Conservation (phyloP, 2,329 filamentous ascomycete genomes). For the Ophiosphaerella korrae region DNA sequence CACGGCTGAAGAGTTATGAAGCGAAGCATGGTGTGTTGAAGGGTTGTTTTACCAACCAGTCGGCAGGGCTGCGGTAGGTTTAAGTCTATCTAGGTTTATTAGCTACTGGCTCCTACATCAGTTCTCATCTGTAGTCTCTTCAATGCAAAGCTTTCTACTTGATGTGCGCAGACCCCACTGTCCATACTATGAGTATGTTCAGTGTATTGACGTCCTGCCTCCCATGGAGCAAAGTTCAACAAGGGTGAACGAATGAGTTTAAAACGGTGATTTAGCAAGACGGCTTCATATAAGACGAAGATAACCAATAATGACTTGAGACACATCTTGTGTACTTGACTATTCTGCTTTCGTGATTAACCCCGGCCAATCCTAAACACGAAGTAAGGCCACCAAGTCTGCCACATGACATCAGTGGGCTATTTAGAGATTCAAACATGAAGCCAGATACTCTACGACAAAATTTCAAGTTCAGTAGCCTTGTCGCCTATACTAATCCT, state of each 20-base stretch:
- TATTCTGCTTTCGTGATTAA: no score
- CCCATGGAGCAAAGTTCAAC: not conserved
- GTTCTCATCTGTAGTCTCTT: slow-evolving; percentile 4
- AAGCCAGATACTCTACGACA: no score
- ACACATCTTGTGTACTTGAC: no score
- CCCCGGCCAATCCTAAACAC: no score
- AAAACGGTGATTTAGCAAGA: no score
- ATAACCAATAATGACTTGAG: no score
- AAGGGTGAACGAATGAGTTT: not conserved
- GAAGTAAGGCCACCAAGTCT: no score
- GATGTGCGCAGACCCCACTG: not conserved
- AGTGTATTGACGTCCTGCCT: not conserved
- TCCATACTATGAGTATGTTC: not conserved
- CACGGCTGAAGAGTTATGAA: slow-evolving; percentile 16
- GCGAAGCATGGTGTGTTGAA: slow-evolving; percentile 1
- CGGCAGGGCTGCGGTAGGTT: not conserved
- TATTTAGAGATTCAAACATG: no score
- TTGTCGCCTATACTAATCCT: no score
- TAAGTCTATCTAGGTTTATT: not conserved
- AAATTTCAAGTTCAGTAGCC: no score
- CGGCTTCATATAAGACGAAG: no score
- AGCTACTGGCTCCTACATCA: not conserved
- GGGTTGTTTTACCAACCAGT: not conserved
- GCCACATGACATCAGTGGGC: no score
- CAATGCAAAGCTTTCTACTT: slow-evolving; percentile 16